Base-by-base conservation (phyloP, 805 yeast species). In the Lachancea waltii region DNA sequence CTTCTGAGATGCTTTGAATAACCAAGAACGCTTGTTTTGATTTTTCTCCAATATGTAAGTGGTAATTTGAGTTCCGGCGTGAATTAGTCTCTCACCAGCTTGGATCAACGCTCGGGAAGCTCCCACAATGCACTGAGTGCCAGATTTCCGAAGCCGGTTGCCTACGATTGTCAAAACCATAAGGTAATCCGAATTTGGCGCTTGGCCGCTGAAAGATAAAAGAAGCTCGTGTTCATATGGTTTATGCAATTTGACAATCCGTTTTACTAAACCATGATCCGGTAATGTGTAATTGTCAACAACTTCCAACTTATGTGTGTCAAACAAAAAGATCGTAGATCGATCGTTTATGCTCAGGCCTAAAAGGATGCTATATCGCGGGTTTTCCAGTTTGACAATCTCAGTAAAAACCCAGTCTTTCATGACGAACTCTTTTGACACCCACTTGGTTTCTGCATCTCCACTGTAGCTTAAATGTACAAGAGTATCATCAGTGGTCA, bases 401-500 rank as follows among this genome's bases (percentile, higher is more conserved):
- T 33, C 22, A 9, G 36, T 24, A 4, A 14, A 11, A 7, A 33
- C 15, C 20, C 30, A 7, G 8, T 24, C 18, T 7, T 8, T 15
- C 26, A n/a, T 15, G 11, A 8, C 26, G 7, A 19, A 4, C 36
- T 24, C 25, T 5, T 15, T 5, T 15, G 23, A 21, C 7, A 21
- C 18, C 36, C 36, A 33, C 10, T 21, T 23, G 3, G 36, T 13
- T 3, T 11, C 11, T 15, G 16, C 11, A 7, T 9, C 14, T 14
- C 22, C 10, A 11, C 15, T 33, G 9, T 14, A 25, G 7, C 15
- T 18, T n/a, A 33, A 14, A 14, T 28, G 15, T 11, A 35, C 22
- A 16, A 35, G 16, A 8, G 5, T 10, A 21, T 35, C 39, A 16
- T 35, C 24, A 11, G 8, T 6, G 4, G 39, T 35, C 20, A 35